Percentiles rank a stretch among this genome's conserved stretches.
Evolutionary conservation across 495 filamentous ascomycete species (phyloP).

Genomic region (Daldinia concentrica): DNA sequence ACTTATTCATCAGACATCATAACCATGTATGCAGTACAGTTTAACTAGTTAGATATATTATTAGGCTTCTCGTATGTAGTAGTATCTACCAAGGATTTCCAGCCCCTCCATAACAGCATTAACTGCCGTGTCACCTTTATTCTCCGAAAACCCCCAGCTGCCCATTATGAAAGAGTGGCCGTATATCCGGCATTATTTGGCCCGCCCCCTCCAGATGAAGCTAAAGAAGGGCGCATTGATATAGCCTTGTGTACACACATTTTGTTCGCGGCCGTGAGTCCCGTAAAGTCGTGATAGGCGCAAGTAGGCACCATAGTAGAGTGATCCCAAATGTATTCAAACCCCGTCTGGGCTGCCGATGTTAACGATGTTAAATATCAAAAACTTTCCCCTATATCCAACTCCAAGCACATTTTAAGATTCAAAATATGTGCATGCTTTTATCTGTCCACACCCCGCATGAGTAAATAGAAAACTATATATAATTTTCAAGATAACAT

Average conservation of each 20-base stretch:
- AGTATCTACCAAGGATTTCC: not conserved
- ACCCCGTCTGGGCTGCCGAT: conserved; percentile 18
- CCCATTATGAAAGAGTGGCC: not conserved
- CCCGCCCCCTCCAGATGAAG: not conserved
- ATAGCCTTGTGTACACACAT: conserved; percentile 27
- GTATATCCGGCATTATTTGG: conserved; percentile 11
- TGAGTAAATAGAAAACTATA: conserved; percentile 11
- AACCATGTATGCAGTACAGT: not conserved
- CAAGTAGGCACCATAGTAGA: conserved; percentile 15
- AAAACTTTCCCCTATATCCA: conserved; percentile 18
- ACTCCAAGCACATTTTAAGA: conserved; percentile 32
- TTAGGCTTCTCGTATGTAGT: not conserved
- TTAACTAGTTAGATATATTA: conserved; percentile 2
- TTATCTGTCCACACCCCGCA: conserved; percentile 27
- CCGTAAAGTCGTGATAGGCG: conserved; percentile 36
- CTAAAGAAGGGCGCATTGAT: conserved; percentile 13
- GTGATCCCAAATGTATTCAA: conserved; percentile 20
- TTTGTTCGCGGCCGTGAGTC: conserved; percentile 30
- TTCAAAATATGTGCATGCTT: conserved; percentile 33
- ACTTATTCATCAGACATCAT: not conserved
- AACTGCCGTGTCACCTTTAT: conserved; percentile 1
- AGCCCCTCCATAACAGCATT: conserved; percentile 1
- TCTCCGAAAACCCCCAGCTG: not conserved
- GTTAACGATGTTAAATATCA: conserved; percentile 21
- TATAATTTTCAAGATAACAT: conserved; percentile 18